A percentile compares a stretch with the other conserved stretches of the same genome.
Evolutionary conservation across 179 eudicot species (phyloP).

Genomic region (Beta lomatogona): DNA sequence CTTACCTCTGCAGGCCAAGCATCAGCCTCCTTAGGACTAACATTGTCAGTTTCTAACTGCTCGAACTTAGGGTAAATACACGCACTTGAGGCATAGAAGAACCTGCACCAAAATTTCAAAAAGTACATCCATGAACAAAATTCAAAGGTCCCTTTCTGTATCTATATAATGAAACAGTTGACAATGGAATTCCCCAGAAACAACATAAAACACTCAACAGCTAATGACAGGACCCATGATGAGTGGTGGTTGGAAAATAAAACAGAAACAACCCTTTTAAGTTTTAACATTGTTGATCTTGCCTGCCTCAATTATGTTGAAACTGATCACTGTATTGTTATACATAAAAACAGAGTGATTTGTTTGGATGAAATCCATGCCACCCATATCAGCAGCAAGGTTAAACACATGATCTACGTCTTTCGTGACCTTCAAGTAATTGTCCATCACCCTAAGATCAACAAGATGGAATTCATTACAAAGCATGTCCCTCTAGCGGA

Average conservation of each 20-base stretch:
- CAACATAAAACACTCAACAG: not conserved
- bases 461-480: conserved; percentile 96
- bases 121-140: not conserved
- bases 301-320: conserved; percentile 93
- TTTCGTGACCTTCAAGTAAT: conserved; percentile 82
- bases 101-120: conserved; percentile 42
- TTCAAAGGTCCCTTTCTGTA: no score
- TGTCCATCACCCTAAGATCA: conserved; percentile 96
- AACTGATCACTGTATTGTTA: conserved; percentile 94
- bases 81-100: conserved; percentile 94
- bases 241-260: conserved; percentile 16
- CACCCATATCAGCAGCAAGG: conserved; percentile 99
- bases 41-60: conserved; percentile 91
- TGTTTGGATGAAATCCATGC: conserved; percentile 97
- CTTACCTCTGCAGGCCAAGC: conserved; percentile 99
- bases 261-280: conserved; percentile 57
- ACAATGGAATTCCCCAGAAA: not conserved
- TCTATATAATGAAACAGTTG: not conserved
- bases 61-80: conserved; percentile 98
- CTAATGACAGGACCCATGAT: not conserved
- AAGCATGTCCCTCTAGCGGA: conserved; percentile 55
- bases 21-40: conserved; percentile 94
- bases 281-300: conserved; percentile 79
- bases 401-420: conserved; percentile 92
- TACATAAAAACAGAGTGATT: conserved; percentile 90